Evolutionary conservation across 2,329 filamentous ascomycete species (phyloP).

Genomic region (Claviceps pusilla): DNA sequence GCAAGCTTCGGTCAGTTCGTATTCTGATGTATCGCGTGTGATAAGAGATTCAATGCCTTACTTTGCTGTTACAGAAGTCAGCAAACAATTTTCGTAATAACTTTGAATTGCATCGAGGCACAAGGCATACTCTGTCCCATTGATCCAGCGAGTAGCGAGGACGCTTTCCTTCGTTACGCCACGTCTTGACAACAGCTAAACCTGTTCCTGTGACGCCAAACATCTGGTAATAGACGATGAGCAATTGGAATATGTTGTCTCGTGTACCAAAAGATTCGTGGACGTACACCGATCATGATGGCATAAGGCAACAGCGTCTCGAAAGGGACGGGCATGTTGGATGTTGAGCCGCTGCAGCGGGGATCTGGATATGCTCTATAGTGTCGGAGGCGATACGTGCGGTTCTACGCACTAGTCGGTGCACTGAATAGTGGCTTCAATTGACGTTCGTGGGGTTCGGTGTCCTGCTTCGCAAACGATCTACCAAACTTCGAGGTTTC

Average conservation of each 20-base stretch:
- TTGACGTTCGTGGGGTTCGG: constrained; percentile 2
- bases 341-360: constrained; percentile 17
- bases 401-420: neutral
- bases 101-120: neutral
- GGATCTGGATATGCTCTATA: constrained; percentile 7
- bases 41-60: constrained; percentile 16
- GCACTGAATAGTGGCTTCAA: neutral
- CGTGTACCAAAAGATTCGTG: constrained; percentile 4
- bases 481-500: neutral
- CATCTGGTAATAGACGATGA: constrained; percentile 32
- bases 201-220: constrained; percentile 46
- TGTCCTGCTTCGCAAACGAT: neutral
- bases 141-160: constrained; percentile 45
- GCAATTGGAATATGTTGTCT: neutral
- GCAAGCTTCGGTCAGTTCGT: neutral
- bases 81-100: constrained; percentile 3
- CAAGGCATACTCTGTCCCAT: constrained; percentile 43
- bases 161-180: constrained; percentile 46
- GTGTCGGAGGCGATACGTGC: neutral
- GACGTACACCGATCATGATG: constrained; percentile 46
- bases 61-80: constrained; percentile 36
- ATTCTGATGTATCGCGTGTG: constrained; percentile 2
- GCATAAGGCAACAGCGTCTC: constrained; percentile 49
- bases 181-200: constrained; percentile 39
- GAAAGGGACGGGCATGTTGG: constrained; percentile 46